Percentiles rank a stretch among this genome's conserved stretches.
phyloP scores from a whole-genome alignment of 2,329 filamentous ascomycete genomes.

The Hypomyces rosellus region DNA sequence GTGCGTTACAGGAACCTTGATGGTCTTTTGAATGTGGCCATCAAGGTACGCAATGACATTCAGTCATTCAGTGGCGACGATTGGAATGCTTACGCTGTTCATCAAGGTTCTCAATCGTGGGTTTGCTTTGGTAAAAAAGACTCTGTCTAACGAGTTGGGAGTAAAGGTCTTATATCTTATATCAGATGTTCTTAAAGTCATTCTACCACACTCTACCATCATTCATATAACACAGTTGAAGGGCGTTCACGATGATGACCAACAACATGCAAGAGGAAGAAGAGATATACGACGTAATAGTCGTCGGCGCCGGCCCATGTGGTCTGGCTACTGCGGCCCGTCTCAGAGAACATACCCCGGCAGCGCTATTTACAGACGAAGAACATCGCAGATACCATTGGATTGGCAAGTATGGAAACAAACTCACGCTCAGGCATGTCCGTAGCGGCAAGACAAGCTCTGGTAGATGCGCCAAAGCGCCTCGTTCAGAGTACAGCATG shows the following conservation, averaged over 20 bases:
- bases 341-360: constrained; percentile 65
- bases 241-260: background rate
- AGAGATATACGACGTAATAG: constrained; percentile 58
- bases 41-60: constrained; percentile 1
- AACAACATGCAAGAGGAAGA: constrained; percentile 15
- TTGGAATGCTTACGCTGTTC: background rate
- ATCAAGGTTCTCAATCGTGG: background rate
- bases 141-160: too few species aligned
- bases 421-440: constrained; percentile 50
- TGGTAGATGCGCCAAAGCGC: background rate
- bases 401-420: constrained; percentile 59
- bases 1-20: constrained; percentile 1
- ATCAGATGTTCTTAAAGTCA: too few species aligned
- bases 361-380: constrained; percentile 75
- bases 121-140: too few species aligned
- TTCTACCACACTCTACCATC: too few species aligned
- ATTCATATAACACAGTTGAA: too few species aligned
- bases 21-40: too few species aligned
- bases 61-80: background rate
- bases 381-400: constrained; percentile 78
- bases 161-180: too few species aligned
- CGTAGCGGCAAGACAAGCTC: constrained; percentile 26
- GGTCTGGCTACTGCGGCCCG: constrained; percentile 69
- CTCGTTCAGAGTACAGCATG: constrained; percentile 34
- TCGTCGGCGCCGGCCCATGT: constrained; percentile 69